Evolutionary conservation across 768 basidiomycete genomes (phyloP).

Genomic region (Lentinula raphanica): DNA sequence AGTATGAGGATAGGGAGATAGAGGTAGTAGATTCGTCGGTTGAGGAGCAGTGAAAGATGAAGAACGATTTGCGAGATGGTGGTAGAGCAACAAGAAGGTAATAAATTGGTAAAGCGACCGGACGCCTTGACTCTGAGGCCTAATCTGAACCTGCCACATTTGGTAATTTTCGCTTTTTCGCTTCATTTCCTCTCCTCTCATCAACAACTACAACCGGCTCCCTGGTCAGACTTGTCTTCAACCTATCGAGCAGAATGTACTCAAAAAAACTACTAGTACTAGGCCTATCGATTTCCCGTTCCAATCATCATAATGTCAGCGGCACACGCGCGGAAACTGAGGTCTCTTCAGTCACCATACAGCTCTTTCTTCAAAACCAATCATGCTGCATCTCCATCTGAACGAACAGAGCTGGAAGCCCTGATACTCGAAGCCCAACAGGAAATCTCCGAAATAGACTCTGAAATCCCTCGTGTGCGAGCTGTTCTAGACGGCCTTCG

Average conservation of each 20-base stretch:
- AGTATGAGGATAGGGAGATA: not conserved
- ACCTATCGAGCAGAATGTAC: no score
- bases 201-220: no score
- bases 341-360: not conserved
- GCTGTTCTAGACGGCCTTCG: not conserved
- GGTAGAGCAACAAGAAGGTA: conserved; percentile 9
- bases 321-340: not conserved
- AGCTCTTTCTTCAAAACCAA: not conserved
- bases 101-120: not conserved
- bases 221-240: no score
- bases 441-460: not conserved
- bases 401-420: not conserved
- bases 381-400: not conserved
- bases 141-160: conserved; percentile 4
- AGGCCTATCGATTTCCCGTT: no score
- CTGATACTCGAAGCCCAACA: not conserved
- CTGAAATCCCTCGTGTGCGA: not conserved
- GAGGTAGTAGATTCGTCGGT: not conserved
- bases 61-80: conserved; percentile 10
- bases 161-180: not conserved
- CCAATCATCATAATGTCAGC: not conserved
- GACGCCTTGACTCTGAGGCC: conserved; percentile 8
- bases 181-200: not conserved
- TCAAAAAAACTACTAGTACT: no score
- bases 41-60: not conserved